Conservation (phyloP, 176 grass and related monocot species). For the Avena atlantica region DNA sequence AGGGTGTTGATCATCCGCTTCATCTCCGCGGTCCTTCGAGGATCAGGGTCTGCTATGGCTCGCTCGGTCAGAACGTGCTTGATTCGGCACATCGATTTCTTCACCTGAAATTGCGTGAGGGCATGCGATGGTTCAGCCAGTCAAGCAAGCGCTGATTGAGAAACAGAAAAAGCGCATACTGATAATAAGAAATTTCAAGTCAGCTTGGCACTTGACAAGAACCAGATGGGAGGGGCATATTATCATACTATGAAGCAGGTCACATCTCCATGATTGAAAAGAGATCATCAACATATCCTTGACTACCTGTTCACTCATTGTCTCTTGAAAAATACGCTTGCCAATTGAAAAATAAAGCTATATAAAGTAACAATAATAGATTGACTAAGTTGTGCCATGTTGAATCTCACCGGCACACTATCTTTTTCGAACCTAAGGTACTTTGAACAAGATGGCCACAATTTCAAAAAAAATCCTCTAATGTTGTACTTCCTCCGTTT, state of each 20-base stretch:
- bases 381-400: background rate
- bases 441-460: no score
- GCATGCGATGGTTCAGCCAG: no score
- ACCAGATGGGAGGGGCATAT: background rate
- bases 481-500: no score
- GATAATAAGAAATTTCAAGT: background rate
- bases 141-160: background rate
- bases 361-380: background rate
- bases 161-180: slow-evolving; percentile 10
- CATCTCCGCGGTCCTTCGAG: slow-evolving; percentile 85
- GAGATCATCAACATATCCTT: background rate
- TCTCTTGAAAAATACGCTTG: background rate
- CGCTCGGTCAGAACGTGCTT: slow-evolving; percentile 98
- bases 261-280: background rate
- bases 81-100: slow-evolving; percentile 89
- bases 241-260: background rate
- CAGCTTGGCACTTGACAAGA: background rate
- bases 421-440: background rate
- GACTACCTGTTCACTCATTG: background rate
- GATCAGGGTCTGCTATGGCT: slow-evolving; percentile 86
- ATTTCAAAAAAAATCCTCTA: no score
- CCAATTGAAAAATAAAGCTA: background rate
- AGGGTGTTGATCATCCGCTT: slow-evolving; percentile 91
- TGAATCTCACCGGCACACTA: background rate
- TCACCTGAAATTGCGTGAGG: slow-evolving; percentile 59